A percentile compares a stretch with the other conserved stretches of the same genome.
Conservation (phyloP, 768 basidiomycete genomes). For the Clitopilus passeckerianus region DNA sequence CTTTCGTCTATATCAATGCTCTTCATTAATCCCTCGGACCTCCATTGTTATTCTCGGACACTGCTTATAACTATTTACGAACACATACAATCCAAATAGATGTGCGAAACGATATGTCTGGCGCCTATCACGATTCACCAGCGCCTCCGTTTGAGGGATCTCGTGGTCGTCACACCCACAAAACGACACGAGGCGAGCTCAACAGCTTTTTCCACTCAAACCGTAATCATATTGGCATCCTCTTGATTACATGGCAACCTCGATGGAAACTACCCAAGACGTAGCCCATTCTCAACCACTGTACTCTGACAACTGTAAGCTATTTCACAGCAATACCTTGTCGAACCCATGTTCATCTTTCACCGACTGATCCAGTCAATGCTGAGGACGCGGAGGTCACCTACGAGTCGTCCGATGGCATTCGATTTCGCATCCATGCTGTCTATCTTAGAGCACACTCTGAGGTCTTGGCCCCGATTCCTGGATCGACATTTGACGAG, state of each 20-base stretch:
- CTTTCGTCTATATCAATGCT: too few species aligned
- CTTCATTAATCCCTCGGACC: too few species aligned
- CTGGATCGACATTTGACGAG: conserved; percentile 13
- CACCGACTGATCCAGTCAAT: conserved; percentile 10
- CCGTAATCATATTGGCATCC: neutral
- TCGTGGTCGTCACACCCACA: too few species aligned
- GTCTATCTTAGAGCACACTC: conserved; percentile 15
- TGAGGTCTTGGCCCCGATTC: conserved; percentile 17
- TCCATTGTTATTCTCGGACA: too few species aligned
- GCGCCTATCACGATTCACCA: too few species aligned
- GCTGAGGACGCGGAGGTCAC: conserved; percentile 13
- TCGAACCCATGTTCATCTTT: neutral
- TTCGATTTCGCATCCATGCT: conserved; percentile 17
- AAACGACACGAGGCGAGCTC: neutral
- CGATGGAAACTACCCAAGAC: neutral
- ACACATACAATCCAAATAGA: too few species aligned
- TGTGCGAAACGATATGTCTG: too few species aligned
- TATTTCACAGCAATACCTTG: neutral
- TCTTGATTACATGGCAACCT: too few species aligned
- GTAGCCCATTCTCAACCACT: neutral
- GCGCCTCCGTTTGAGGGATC: too few species aligned
- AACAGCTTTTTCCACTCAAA: neutral
- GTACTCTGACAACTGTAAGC: neutral
- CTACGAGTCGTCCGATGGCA: conserved; percentile 16
- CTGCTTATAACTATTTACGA: too few species aligned